A percentile compares a stretch with the other conserved stretches of the same genome.
Evolutionary conservation across 1,139 yeast species (phyloP).

Genomic region (Suhomyces kunorum): DNA sequence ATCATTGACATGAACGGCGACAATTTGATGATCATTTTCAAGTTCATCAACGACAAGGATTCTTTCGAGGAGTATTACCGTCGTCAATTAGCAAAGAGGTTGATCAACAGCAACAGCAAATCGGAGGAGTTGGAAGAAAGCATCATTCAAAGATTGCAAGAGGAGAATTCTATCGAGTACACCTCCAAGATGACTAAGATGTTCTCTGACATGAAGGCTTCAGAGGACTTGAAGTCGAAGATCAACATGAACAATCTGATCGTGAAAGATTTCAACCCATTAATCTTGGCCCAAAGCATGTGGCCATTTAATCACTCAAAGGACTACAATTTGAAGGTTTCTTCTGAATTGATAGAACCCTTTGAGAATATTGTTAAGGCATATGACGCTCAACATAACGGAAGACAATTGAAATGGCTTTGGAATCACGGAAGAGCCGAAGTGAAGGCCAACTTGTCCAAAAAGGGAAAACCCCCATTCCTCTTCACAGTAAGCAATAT

Average conservation of each 20-base stretch:
- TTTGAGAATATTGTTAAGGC: constrained; percentile 67
- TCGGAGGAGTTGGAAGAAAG: constrained; percentile 84
- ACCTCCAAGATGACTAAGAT: constrained; percentile 92
- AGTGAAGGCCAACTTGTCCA: constrained; percentile 80
- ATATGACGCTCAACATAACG: constrained; percentile 76
- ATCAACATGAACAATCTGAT: constrained; percentile 43
- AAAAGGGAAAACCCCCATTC: constrained; percentile 82
- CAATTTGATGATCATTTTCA: constrained; percentile 84
- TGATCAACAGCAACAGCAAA: constrained; percentile 81
- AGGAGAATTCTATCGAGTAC: constrained; percentile 89
- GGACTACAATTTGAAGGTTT: constrained; percentile 45
- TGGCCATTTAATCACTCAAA: constrained; percentile 71
- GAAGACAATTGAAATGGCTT: constrained; percentile 90
- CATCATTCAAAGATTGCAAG: constrained; percentile 83
- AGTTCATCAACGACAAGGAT: constrained; percentile 90
- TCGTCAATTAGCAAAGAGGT: constrained; percentile 82
- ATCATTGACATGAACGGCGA: constrained; percentile 73
- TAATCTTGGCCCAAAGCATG: constrained; percentile 81
- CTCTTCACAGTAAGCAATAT: constrained; percentile 77
- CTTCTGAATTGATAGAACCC: constrained; percentile 60
- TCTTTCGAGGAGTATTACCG: constrained; percentile 93
- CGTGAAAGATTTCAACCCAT: constrained; percentile 69
- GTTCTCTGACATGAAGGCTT: constrained; percentile 93
- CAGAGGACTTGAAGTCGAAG: constrained; percentile 74
- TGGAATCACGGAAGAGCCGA: constrained; percentile 97